phyloP scores from a whole-genome alignment of 805 yeast genomes.

The Candida arabinofermentans region DNA sequence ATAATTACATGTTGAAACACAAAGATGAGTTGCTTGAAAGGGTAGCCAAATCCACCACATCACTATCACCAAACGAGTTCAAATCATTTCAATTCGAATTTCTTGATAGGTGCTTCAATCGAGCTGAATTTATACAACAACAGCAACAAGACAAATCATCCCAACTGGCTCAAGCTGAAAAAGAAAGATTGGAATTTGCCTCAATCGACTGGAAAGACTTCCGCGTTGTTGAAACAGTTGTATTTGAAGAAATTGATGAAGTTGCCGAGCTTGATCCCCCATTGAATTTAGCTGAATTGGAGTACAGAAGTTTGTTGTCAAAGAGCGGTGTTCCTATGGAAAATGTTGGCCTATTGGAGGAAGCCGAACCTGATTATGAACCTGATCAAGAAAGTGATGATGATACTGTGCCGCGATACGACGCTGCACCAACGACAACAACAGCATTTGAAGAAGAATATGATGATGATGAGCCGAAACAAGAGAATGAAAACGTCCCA shows the following conservation, averaged over 20 bases:
- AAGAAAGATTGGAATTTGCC: slow-evolving; percentile 54
- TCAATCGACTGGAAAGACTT: slow-evolving; percentile 89
- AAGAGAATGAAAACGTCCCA: not conserved
- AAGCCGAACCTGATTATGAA: slow-evolving; percentile 39
- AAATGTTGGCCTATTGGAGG: slow-evolving; percentile 18
- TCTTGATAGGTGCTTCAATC: slow-evolving; percentile 41
- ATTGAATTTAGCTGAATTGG: slow-evolving; percentile 51
- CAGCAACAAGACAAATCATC: slow-evolving; percentile 29
- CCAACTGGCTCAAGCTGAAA: slow-evolving; percentile 30
- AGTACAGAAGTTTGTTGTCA: slow-evolving; percentile 56
- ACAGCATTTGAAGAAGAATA: slow-evolving; percentile 4
- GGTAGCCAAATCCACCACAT: slow-evolving; percentile 20
- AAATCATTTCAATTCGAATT: slow-evolving; percentile 25
- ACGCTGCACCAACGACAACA: slow-evolving; percentile 10
- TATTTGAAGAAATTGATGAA: slow-evolving; percentile 58
- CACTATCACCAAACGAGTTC: not conserved
- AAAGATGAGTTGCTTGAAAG: slow-evolving; percentile 14
- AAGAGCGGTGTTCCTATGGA: slow-evolving; percentile 34
- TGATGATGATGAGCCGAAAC: slow-evolving; percentile 3
- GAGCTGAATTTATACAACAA: slow-evolving; percentile 53
- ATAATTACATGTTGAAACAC: slow-evolving; percentile 35
- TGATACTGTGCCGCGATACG: slow-evolving; percentile 3
- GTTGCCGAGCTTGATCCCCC: slow-evolving; percentile 55
- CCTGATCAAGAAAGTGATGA: not conserved
- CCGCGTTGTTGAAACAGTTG: slow-evolving; percentile 62